Conservation (phyloP, 768 basidiomycete genomes). For the Lepiota venenata region DNA sequence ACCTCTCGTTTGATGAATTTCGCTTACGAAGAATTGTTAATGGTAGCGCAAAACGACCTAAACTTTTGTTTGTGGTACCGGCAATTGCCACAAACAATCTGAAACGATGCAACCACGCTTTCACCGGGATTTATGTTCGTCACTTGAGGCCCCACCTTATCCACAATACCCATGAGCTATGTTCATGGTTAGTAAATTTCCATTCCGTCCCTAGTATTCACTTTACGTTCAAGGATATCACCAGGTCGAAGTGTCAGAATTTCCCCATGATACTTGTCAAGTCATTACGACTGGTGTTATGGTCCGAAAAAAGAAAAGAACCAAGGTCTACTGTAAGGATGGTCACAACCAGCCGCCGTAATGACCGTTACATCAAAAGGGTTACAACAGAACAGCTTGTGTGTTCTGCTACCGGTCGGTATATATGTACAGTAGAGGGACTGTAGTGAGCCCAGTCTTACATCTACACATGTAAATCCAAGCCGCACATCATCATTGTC, state of each 20-base stretch:
- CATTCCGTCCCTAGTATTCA: constrained; percentile 17
- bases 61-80: constrained; percentile 71
- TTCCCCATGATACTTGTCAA: constrained; percentile 54
- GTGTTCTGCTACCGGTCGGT: too few species aligned
- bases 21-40: constrained; percentile 58
- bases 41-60: constrained; percentile 71
- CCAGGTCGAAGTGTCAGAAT: constrained; percentile 67
- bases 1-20: constrained; percentile 8
- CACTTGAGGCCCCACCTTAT: constrained; percentile 63
- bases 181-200: neutral
- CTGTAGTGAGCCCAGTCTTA: too few species aligned
- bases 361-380: too few species aligned
- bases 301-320: neutral
- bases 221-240: constrained; percentile 76
- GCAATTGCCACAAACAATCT: constrained; percentile 73
- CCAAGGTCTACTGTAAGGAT: too few species aligned
- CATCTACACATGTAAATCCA: constrained; percentile 59
- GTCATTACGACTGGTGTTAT: neutral
- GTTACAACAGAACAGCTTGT: too few species aligned
- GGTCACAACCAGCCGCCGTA: too few species aligned
- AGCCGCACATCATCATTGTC: constrained; percentile 71
- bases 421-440: too few species aligned
- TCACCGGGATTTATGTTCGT: constrained; percentile 58
- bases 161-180: constrained; percentile 67
- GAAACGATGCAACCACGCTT: constrained; percentile 77